Conservation (phyloP, 1,284 basidiomycete genomes). For the Marasmius tenuissimus region DNA sequence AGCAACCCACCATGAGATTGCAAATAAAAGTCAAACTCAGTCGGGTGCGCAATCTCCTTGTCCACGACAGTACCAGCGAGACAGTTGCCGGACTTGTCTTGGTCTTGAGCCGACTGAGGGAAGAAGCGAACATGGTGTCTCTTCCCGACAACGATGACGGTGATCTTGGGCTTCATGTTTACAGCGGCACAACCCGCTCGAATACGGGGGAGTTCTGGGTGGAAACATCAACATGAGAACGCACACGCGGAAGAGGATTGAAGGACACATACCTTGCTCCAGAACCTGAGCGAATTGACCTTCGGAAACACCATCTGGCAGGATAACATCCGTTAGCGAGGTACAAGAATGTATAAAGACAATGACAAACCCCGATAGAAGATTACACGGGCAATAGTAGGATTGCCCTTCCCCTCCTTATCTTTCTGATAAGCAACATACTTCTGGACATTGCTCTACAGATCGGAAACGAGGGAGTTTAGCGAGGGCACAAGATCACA, state of each 20-base stretch:
- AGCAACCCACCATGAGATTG: slow-evolving; percentile 69
- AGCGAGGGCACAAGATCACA: not conserved
- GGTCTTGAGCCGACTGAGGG: slow-evolving; percentile 44
- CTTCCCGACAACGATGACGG: slow-evolving; percentile 76
- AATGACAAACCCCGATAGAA: slow-evolving; percentile 63
- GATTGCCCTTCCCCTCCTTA: slow-evolving; percentile 50
- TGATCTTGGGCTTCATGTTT: slow-evolving; percentile 64
- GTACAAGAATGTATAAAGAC: not conserved
- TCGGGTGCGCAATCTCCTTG: slow-evolving; percentile 66
- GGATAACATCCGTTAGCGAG: not conserved
- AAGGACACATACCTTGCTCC: slow-evolving; percentile 44
- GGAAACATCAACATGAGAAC: not conserved
- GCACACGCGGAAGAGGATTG: slow-evolving; percentile 48
- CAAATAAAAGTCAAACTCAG: slow-evolving; percentile 81
- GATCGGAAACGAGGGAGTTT: not conserved
- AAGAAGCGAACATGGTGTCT: slow-evolving; percentile 60
- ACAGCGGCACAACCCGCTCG: slow-evolving; percentile 58
- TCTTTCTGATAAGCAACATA: slow-evolving; percentile 54
- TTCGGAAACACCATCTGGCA: slow-evolving; percentile 74
- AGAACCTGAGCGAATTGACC: slow-evolving; percentile 75
- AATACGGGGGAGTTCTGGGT: not conserved
- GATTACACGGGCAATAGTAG: slow-evolving; percentile 63
- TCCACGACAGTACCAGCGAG: slow-evolving; percentile 79
- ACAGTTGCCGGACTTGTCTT: slow-evolving; percentile 71
- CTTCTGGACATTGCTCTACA: slow-evolving; percentile 50